Base-by-base conservation (phyloP, 140 eudicot genomes). In the Flaveria floridana region DNA sequence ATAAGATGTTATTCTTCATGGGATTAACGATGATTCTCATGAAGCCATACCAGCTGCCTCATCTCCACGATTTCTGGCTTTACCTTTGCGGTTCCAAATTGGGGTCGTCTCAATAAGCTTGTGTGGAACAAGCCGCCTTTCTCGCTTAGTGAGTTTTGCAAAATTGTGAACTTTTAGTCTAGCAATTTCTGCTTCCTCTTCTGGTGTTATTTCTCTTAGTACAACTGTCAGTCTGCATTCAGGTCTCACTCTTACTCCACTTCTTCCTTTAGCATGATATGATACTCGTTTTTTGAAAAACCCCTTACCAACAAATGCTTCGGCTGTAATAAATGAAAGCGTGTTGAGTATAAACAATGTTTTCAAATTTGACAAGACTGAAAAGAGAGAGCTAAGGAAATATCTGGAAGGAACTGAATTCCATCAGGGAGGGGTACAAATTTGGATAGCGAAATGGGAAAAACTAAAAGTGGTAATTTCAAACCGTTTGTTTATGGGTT, bases 271-370 rank as follows among this genome's bases (percentile, higher is more conserved):
- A 4, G 86, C 88, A 80, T 93, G 98, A 77, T 80, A 84, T 0
- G 84, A 73, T 41, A 90, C 63, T 73, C 91, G 82, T 81, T 90
- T 90, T 79, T 82, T 84, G 80, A 81, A 88, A 8, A 79, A 71
- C 21, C 98, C 98, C 76, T 93, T 93, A 16, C 98, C 98, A 74
- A 93, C 89, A 42, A 78, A 87, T 71, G 98, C 98, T 86, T 93
- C 98, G 1, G 97, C 98, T 93, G 82, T 56, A 55, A 55, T 34
- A 72, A n/a, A 66, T 4, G 13, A 42, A 55, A 66, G 7, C 15
- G 39, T 41, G 41, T 68, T 71, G 37, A 28, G 0, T 28, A 16
- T 61, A 64, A 6, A 12, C 20, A 57, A 74, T 10, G 68, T 37
- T 14, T 25, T 53, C 48, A 47, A 7, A 50, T 65, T n/a, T 1